Conservation (phyloP, 2,329 filamentous ascomycete species). For the Hypoxylon sp. region DNA sequence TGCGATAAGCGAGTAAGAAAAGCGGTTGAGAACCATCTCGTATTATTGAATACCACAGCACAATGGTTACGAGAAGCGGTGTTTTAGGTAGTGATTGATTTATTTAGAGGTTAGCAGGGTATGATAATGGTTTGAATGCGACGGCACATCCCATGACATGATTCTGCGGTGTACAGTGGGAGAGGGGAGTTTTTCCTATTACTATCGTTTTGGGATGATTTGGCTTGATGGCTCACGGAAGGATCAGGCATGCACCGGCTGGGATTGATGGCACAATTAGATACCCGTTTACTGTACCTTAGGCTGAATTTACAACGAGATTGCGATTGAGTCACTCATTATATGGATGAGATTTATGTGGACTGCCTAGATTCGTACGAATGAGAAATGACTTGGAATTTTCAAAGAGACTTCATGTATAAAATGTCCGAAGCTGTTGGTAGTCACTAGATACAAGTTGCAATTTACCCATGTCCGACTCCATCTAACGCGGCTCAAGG, state of each 20-base stretch:
- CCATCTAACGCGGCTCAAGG: background rate
- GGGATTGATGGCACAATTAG: conserved; percentile 45
- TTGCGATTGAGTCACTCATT: conserved; percentile 15
- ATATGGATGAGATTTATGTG: too few species aligned
- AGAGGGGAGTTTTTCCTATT: conserved; percentile 11
- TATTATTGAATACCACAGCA: background rate
- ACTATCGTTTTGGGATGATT: conserved; percentile 19
- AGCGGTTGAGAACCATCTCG: background rate
- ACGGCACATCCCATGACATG: conserved; percentile 17
- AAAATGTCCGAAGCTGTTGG: background rate
- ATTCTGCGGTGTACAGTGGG: conserved; percentile 4
- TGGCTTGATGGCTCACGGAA: conserved; percentile 16
- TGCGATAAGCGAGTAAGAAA: background rate
- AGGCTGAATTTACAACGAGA: conserved; percentile 39
- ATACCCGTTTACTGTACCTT: conserved; percentile 47
- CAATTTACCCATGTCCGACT: background rate
- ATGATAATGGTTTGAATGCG: conserved; percentile 30
- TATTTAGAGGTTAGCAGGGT: conserved; percentile 23
- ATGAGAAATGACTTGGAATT: background rate
- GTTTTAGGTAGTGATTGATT: conserved; percentile 22
- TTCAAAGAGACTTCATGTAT: conserved; percentile 1
- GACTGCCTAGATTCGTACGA: background rate
- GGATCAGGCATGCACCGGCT: conserved; percentile 21
- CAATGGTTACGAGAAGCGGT: background rate
- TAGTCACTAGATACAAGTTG: background rate